A percentile compares a stretch with the other conserved stretches of the same genome.
Conservation (phyloP, 352 stramenopile genomes). For the Plasmopara muralis region DNA sequence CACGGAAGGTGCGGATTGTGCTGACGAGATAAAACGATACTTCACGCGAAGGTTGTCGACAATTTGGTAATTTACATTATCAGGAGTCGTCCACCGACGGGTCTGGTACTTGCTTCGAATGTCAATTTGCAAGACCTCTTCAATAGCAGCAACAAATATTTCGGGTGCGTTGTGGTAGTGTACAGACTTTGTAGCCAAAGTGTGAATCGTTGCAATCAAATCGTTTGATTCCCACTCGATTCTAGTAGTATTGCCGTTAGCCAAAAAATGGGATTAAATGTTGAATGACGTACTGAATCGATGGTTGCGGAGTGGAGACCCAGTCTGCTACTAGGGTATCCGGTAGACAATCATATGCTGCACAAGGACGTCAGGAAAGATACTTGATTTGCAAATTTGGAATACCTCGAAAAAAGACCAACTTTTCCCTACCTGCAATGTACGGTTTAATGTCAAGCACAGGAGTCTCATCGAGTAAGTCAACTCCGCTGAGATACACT, state of each 20-base stretch:
- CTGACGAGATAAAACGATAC: conserved; percentile 34
- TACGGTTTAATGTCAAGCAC: conserved; percentile 99
- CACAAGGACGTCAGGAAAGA: conserved; percentile 1
- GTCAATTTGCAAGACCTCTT: conserved; percentile 64
- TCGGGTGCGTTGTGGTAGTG: conserved; percentile 34
- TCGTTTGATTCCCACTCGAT: conserved; percentile 41
- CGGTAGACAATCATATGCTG: conserved; percentile 48
- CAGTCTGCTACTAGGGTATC: conserved; percentile 35
- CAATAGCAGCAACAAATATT: conserved; percentile 38
- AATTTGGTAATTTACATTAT: conserved; percentile 37
- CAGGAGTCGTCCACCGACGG: conserved; percentile 30
- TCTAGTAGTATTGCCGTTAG: conserved; percentile 6
- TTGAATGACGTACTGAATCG: conserved; percentile 27
- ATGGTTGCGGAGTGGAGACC: conserved; percentile 34
- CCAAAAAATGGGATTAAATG: not conserved
- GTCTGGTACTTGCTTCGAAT: conserved; percentile 76
- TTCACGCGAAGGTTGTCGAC: conserved; percentile 51
- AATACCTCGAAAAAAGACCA: not conserved
- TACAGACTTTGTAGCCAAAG: conserved; percentile 31
- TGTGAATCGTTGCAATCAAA: conserved; percentile 21
- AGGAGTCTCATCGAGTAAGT: conserved; percentile 95
- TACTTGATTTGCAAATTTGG: not conserved
- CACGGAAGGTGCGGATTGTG: not conserved
- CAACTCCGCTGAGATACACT: conserved; percentile 82
- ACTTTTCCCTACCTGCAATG: conserved; percentile 61